phyloP scores from a whole-genome alignment of 2,329 filamentous ascomycete genomes.

The Sarocladium kiliense region DNA sequence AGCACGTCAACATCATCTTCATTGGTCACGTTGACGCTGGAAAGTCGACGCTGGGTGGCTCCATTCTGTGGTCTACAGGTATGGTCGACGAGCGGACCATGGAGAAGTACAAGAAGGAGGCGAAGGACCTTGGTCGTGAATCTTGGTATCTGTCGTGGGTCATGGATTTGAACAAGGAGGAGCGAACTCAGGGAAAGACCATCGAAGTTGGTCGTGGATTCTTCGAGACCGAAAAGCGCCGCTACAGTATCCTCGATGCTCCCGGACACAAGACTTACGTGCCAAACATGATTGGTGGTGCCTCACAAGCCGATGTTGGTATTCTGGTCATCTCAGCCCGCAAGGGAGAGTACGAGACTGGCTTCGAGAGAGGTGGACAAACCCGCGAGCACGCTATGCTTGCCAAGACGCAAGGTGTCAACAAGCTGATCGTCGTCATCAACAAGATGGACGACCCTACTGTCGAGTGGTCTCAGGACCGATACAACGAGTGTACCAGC shows the following conservation, averaged over 20 bases:
- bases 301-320: slow-evolving; percentile 88
- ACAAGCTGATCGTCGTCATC: slow-evolving; percentile 89
- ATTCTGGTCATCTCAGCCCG: slow-evolving; percentile 93
- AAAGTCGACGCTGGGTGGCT: slow-evolving; percentile 92
- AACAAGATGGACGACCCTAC: slow-evolving; percentile 99
- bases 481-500: slow-evolving; percentile 87
- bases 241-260: slow-evolving; percentile 95
- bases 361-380: slow-evolving; percentile 93
- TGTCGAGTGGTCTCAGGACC: slow-evolving; percentile 89
- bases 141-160: slow-evolving; percentile 99
- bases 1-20: slow-evolving; percentile 91
- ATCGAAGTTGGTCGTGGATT: slow-evolving; percentile 94
- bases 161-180: slow-evolving; percentile 93
- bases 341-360: slow-evolving; percentile 98
- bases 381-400: slow-evolving; percentile 97
- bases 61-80: slow-evolving; percentile 86
- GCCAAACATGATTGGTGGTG: slow-evolving; percentile 95
- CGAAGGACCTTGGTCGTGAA: slow-evolving; percentile 92
- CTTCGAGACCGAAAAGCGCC: slow-evolving; percentile 93
- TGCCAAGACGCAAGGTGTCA: slow-evolving; percentile 96
- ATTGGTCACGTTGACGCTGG: slow-evolving; percentile 97
- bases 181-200: slow-evolving; percentile 93
- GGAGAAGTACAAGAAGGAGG: slow-evolving; percentile 96
- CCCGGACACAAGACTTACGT: slow-evolving; percentile 98
- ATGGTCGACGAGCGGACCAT: slow-evolving; percentile 99